A percentile compares a stretch with the other conserved stretches of the same genome.
phyloP scores from a whole-genome alignment of 306 rosid genomes.

The Prunus campanulata region DNA sequence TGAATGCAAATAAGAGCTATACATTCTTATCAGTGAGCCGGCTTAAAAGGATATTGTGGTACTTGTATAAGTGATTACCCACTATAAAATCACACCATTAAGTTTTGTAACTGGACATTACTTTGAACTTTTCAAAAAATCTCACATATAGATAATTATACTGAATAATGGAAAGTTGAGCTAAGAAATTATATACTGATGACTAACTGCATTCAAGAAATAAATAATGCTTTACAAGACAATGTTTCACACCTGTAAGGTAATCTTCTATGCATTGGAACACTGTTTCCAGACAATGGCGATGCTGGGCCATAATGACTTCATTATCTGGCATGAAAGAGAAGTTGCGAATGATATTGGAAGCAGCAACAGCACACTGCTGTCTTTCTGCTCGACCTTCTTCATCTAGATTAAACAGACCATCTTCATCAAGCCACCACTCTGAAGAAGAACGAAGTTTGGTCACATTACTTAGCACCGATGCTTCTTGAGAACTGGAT shows the following conservation, averaged over 20 bases:
- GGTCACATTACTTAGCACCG: slow-evolving; percentile 39
- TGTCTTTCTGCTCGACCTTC: slow-evolving; percentile 92
- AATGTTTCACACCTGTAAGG: slow-evolving; percentile 46
- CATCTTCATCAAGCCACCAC: slow-evolving; percentile 88
- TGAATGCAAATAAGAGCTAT: neutral
- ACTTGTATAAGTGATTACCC: neutral
- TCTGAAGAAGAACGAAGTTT: slow-evolving; percentile 62
- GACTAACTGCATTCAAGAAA: slow-evolving; percentile 2
- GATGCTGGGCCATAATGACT: slow-evolving; percentile 86
- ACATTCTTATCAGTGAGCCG: neutral
- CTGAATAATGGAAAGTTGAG: neutral
- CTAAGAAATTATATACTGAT: neutral
- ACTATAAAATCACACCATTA: neutral
- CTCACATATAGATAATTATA: neutral
- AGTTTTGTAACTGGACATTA: neutral
- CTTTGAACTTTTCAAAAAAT: neutral
- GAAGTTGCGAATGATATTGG: slow-evolving; percentile 89
- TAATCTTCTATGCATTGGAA: slow-evolving; percentile 91
- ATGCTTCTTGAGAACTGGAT: slow-evolving; percentile 55
- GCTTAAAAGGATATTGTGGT: neutral
- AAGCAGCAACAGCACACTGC: slow-evolving; percentile 89
- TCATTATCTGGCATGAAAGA: slow-evolving; percentile 99
- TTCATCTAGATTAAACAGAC: slow-evolving; percentile 85
- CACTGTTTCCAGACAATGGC: slow-evolving; percentile 88
- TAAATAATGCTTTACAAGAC: neutral